A percentile compares a stretch with the other conserved stretches of the same genome.
phyloP scores from a whole-genome alignment of 1,284 basidiomycete genomes.

The Heterobasidion parviporum region DNA sequence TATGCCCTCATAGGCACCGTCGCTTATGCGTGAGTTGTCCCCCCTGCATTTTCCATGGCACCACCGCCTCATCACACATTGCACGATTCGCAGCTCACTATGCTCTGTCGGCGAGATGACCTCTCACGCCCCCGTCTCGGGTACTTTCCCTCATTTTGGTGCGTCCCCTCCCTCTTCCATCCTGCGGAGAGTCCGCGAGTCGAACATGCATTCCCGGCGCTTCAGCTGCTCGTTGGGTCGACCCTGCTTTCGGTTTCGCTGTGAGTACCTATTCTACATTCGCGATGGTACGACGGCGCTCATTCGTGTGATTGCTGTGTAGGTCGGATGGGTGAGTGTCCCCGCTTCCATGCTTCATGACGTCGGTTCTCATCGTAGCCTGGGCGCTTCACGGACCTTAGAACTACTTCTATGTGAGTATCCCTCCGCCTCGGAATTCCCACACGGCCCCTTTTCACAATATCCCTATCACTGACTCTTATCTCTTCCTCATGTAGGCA shows the following conservation, averaged over 20 bases:
- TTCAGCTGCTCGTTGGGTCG: conserved; percentile 61
- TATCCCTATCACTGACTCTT: not conserved
- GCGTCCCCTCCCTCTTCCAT: not conserved
- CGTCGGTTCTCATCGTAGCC: not conserved
- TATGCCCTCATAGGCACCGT: conserved; percentile 55
- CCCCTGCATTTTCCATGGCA: not conserved
- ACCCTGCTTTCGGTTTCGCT: conserved; percentile 71
- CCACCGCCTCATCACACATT: too few species aligned
- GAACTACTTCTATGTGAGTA: conserved; percentile 41
- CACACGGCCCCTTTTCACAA: too few species aligned
- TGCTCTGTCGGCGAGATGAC: conserved; percentile 68
- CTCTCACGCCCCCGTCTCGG: conserved; percentile 62
- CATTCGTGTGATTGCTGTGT: not conserved
- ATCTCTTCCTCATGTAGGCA: not conserved
- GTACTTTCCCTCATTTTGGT: conserved; percentile 68
- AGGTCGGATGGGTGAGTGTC: conserved; percentile 36
- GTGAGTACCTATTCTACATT: conserved; percentile 17
- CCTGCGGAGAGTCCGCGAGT: not conserved
- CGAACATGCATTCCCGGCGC: not conserved
- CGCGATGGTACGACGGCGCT: not conserved
- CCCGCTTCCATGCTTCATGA: not conserved
- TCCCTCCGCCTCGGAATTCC: too few species aligned
- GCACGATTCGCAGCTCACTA: conserved; percentile 33
- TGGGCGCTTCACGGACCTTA: not conserved
- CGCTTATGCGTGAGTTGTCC: conserved; percentile 43